Evolutionary conservation across 78 protist genomes (phyloP).

Genomic region (Neovahlkampfia damariscottae): DNA sequence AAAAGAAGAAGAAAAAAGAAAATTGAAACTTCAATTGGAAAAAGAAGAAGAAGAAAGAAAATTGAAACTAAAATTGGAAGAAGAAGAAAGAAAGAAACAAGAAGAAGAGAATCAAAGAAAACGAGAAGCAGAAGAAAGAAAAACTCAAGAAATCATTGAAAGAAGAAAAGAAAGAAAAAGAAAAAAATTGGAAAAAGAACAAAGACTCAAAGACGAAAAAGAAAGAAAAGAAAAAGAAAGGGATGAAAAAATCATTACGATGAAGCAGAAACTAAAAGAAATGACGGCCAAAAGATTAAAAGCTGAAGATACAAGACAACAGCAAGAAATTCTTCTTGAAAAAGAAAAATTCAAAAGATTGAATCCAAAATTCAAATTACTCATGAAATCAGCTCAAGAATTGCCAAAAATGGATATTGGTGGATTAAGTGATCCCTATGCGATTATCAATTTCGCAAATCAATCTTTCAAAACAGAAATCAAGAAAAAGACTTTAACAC

Average conservation of each 20-base stretch:
- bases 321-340: too few species aligned
- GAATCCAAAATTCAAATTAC: too few species aligned
- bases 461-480: not conserved
- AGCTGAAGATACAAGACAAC: too few species aligned
- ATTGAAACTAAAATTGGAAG: not conserved
- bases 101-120: not conserved
- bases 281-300: too few species aligned
- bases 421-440: constrained; percentile 2
- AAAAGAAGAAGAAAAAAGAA: not conserved
- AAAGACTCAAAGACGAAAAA: not conserved
- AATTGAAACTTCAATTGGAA: not conserved
- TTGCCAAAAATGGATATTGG: not conserved
- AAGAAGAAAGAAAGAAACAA: not conserved
- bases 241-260: not conserved
- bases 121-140: not conserved
- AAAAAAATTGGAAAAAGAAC: not conserved
- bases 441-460: not conserved
- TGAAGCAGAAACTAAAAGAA: too few species aligned
- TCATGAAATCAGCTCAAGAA: too few species aligned
- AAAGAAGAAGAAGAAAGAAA: not conserved
- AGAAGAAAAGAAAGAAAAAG: not conserved
- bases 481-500: not conserved
- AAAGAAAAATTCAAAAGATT: too few species aligned
- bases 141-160: not conserved
- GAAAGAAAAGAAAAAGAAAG: not conserved